Evolutionary conservation across 139 green algal genomes (phyloP).

Genomic region (Closterium sp.): DNA sequence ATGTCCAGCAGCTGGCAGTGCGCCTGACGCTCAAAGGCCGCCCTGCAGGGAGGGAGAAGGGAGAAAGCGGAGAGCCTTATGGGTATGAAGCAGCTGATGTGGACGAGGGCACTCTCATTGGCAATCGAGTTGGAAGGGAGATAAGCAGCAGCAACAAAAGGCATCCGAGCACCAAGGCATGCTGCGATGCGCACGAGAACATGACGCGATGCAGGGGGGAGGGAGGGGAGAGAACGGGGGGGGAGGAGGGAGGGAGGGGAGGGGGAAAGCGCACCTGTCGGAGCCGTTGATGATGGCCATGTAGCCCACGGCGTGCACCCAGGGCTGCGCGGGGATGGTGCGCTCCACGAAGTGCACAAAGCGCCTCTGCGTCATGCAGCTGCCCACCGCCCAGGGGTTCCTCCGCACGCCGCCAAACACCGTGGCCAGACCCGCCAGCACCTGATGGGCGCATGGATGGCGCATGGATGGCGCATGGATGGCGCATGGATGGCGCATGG

Average conservation of each 20-base stretch:
- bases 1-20: background rate
- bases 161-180: too few species aligned
- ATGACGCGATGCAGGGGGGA: too few species aligned
- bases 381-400: background rate
- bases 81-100: too few species aligned
- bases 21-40: background rate
- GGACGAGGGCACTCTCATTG: too few species aligned
- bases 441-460: background rate
- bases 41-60: background rate
- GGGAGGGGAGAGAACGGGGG: background rate
- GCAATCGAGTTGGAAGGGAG: too few species aligned
- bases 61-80: too few species aligned
- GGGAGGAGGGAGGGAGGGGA: background rate
- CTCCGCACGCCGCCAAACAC: background rate
- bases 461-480: too few species aligned
- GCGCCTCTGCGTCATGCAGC: background rate
- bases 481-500: too few species aligned
- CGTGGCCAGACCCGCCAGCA: background rate
- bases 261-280: background rate
- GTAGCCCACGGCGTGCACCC: background rate
- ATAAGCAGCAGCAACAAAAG: too few species aligned
- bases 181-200: too few species aligned
- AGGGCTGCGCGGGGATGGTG: background rate
- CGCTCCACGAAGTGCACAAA: background rate
- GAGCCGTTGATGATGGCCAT: background rate